phyloP scores from a whole-genome alignment of 148 eudicot genomes.

The Spergularia marina region DNA sequence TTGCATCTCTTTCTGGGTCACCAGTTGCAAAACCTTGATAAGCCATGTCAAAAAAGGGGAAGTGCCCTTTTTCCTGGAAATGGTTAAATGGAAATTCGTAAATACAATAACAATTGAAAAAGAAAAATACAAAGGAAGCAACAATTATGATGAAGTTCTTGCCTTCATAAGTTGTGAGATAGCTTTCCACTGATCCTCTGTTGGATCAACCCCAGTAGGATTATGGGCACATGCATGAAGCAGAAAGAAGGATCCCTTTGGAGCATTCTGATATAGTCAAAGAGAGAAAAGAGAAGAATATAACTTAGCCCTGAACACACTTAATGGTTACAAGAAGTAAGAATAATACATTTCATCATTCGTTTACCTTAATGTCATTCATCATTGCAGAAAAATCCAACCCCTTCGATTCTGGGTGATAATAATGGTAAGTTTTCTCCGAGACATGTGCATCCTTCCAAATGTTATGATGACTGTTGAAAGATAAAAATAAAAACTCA shows the following conservation, averaged over 20 bases:
- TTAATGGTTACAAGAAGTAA: not conserved
- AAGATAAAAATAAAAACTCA: not conserved
- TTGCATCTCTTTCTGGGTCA: conserved; percentile 94
- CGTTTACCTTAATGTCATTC: conserved; percentile 79
- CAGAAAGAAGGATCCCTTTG: conserved; percentile 87
- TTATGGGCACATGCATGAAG: conserved; percentile 99
- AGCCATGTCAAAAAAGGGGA: conserved; percentile 99
- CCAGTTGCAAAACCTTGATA: conserved; percentile 99
- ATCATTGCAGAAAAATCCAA: conserved; percentile 76
- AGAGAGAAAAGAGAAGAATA: not conserved
- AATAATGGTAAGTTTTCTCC: conserved; percentile 70
- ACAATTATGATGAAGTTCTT: not conserved
- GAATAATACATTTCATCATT: not conserved
- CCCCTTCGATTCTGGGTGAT: conserved; percentile 82
- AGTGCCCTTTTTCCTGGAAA: conserved; percentile 83
- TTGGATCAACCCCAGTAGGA: conserved; percentile 98
- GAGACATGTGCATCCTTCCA: conserved; percentile 93
- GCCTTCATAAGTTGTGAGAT: conserved; percentile 86
- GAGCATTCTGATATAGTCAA: conserved; percentile 63
- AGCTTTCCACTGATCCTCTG: conserved; percentile 94
- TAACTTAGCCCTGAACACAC: conserved; percentile 15
- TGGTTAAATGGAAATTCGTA: not conserved
- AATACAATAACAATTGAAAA: not conserved
- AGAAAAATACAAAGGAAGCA: not conserved
- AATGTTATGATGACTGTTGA: conserved; percentile 89